A percentile compares a stretch with the other conserved stretches of the same genome.
phyloP scores from a whole-genome alignment of 805 yeast species.

The Diddensiella santjacobensis region DNA sequence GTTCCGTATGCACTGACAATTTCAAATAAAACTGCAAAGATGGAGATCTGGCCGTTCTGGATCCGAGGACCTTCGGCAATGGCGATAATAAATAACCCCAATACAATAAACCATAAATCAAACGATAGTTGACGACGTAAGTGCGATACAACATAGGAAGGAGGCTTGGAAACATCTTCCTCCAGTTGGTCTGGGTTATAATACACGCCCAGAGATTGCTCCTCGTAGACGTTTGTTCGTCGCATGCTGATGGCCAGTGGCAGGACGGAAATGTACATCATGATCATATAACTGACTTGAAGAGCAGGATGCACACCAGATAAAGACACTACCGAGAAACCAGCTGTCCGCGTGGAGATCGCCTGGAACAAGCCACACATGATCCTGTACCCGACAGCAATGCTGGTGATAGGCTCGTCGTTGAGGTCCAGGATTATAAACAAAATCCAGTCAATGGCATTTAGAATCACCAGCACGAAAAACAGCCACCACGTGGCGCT shows the following conservation, averaged over 20 bases:
- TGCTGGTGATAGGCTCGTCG: conserved; percentile 42
- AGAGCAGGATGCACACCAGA: conserved; percentile 79
- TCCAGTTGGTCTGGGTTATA: conserved; percentile 31
- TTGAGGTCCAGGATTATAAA: conserved; percentile 75
- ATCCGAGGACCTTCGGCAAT: conserved; percentile 75
- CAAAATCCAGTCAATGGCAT: conserved; percentile 72
- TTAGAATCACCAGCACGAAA: conserved; percentile 65
- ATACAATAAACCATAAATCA: conserved; percentile 88
- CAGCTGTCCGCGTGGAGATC: conserved; percentile 90
- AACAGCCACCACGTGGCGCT: conserved; percentile 95
- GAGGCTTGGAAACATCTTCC: conserved; percentile 40
- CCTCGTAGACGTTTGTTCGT: conserved; percentile 96
- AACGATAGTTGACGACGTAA: conserved; percentile 87
- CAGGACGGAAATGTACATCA: conserved; percentile 97
- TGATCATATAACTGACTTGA: conserved; percentile 86
- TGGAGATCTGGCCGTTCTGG: conserved; percentile 49
- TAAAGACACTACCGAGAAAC: conserved; percentile 71
- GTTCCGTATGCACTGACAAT: conserved; percentile 95
- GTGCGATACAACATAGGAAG: conserved; percentile 77
- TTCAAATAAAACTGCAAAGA: conserved; percentile 78
- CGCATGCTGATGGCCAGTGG: conserved; percentile 96
- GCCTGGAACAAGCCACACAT: conserved; percentile 88
- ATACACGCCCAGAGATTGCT: conserved; percentile 93
- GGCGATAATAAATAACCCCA: conserved; percentile 82
- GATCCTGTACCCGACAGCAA: conserved; percentile 65